Evolutionary conservation across 257 asterid genomes (phyloP).

Genomic region (Sherardia arvensis): DNA sequence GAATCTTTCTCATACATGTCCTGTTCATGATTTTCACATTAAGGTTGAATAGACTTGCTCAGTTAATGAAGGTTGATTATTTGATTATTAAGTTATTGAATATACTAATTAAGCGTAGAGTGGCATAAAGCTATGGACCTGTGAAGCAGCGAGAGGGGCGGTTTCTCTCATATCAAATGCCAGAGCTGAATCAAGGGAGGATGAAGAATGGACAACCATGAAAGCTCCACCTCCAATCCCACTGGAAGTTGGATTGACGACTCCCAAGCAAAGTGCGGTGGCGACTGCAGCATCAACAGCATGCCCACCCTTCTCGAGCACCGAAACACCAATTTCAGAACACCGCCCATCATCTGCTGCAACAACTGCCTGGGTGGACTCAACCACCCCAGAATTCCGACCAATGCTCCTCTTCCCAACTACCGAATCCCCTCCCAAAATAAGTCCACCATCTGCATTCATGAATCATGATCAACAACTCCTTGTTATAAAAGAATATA

Average conservation of each 20-base stretch:
- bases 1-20: slow-evolving; percentile 60
- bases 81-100: no score
- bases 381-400: slow-evolving; percentile 28
- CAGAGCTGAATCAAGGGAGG: slow-evolving; percentile 23
- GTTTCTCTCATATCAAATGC: slow-evolving; percentile 92
- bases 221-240: slow-evolving; percentile 90
- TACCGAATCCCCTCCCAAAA: slow-evolving; percentile 2
- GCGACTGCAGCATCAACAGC: slow-evolving; percentile 93
- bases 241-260: slow-evolving; percentile 58
- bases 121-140: slow-evolving; percentile 28
- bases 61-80: no score
- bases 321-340: slow-evolving; percentile 58
- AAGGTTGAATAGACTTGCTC: no score
- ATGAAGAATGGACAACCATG: slow-evolving; percentile 65
- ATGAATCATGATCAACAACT: neutral
- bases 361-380: slow-evolving; percentile 55
- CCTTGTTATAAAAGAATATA: no score
- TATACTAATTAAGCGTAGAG: neutral
- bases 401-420: slow-evolving; percentile 10
- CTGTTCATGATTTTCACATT: slow-evolving; percentile 26
- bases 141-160: slow-evolving; percentile 74
- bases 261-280: slow-evolving; percentile 73
- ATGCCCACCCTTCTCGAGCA: slow-evolving; percentile 63
- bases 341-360: slow-evolving; percentile 87
- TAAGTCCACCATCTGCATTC: slow-evolving; percentile 11